Conservation (phyloP, 169 alveolate species). For the Cryptosporidium andersoni region DNA sequence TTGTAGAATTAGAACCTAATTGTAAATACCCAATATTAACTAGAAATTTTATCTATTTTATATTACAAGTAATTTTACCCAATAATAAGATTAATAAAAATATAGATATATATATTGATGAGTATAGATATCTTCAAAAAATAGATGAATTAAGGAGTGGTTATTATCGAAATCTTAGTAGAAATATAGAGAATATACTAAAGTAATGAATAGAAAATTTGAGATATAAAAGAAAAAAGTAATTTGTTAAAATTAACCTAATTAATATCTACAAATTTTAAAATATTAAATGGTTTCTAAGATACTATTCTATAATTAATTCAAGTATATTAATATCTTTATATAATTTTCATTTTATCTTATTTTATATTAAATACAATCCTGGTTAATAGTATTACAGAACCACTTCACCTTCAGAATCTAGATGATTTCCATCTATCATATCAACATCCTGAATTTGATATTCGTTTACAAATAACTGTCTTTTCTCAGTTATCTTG, state of each 20-base stretch:
- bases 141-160: constrained; percentile 41
- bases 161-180: constrained; percentile 17
- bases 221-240: too few species aligned
- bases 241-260: too few species aligned
- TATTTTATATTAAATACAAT: too few species aligned
- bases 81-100: neutral
- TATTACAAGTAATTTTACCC: constrained; percentile 9
- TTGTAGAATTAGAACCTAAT: constrained; percentile 25
- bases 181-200: neutral
- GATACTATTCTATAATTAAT: too few species aligned
- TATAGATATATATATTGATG: neutral
- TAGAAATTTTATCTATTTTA: constrained; percentile 10
- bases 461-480: constrained; percentile 20
- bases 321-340: too few species aligned
- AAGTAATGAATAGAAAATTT: neutral
- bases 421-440: neutral
- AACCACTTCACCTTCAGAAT: constrained; percentile 26
- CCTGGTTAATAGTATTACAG: neutral
- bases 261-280: too few species aligned
- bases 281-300: too few species aligned
- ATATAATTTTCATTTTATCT: too few species aligned
- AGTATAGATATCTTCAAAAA: neutral
- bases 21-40: constrained; percentile 63
- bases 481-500: constrained; percentile 52
- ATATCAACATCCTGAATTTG: constrained; percentile 7